phyloP scores from a whole-genome alignment of 768 basidiomycete genomes.

The Suillus subluteus region DNA sequence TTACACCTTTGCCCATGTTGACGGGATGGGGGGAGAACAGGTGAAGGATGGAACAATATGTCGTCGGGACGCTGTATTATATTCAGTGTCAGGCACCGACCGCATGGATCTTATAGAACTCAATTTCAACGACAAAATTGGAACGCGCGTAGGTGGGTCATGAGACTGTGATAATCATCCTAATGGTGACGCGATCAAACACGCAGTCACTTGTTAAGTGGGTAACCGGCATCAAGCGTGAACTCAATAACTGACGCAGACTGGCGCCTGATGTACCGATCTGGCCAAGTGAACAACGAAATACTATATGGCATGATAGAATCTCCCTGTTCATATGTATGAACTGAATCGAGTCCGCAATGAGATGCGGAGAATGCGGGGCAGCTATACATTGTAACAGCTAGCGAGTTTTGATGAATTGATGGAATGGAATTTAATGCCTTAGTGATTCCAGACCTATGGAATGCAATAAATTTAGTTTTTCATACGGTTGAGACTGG shows the following conservation, averaged over 20 bases:
- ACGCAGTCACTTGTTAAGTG: background rate
- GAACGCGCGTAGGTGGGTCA: conserved; percentile 3
- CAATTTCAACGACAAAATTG: conserved; percentile 8
- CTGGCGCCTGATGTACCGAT: background rate
- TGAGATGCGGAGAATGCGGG: conserved; percentile 6
- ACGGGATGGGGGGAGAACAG: conserved; percentile 8
- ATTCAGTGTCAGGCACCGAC: conserved; percentile 10
- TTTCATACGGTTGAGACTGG: background rate
- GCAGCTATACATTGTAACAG: background rate
- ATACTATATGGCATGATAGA: background rate
- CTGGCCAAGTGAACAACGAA: background rate
- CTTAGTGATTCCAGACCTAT: background rate
- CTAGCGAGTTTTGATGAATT: background rate
- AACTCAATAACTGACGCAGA: background rate
- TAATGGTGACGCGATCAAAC: background rate
- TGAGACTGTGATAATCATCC: conserved; percentile 6
- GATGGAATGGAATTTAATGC: background rate
- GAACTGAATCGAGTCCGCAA: background rate
- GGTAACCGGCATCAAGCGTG: background rate
- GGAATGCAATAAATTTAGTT: background rate
- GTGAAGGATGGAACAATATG: conserved; percentile 1
- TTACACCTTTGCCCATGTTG: conserved; percentile 30
- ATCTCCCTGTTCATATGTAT: background rate
- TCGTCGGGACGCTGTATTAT: background rate
- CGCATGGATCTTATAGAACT: conserved; percentile 15